Evolutionary conservation across 2,329 filamentous ascomycete species (phyloP).

Genomic region (Myotisia sp.): DNA sequence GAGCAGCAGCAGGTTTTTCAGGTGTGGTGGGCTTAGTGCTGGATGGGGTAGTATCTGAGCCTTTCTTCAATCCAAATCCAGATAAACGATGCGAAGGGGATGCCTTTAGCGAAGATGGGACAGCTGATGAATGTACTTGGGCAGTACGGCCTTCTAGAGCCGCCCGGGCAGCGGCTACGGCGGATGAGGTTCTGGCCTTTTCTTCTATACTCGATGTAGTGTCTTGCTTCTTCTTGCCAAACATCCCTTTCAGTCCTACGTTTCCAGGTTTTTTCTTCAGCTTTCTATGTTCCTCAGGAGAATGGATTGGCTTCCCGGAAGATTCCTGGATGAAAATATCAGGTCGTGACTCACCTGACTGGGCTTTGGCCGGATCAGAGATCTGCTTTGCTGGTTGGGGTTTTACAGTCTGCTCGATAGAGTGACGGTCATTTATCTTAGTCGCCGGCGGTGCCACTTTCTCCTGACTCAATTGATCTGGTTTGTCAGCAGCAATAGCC

Average conservation of each 20-base stretch:
- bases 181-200: conserved; percentile 16
- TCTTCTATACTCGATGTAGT: conserved; percentile 18
- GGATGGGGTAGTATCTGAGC: conserved; percentile 11
- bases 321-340: neutral
- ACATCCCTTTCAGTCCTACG: conserved; percentile 32
- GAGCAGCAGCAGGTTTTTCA: conserved; percentile 14
- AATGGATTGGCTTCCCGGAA: conserved; percentile 21
- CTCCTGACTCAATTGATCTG: conserved; percentile 3
- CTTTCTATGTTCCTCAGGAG: conserved; percentile 27
- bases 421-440: neutral
- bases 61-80: conserved; percentile 23
- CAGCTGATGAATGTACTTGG: conserved; percentile 14
- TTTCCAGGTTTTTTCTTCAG: conserved; percentile 30
- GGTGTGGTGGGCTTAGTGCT: conserved; percentile 8
- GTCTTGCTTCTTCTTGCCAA: conserved; percentile 25
- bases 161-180: conserved; percentile 30
- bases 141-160: conserved; percentile 26
- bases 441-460: conserved; percentile 1
- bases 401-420: conserved; percentile 4
- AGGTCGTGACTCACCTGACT: neutral
- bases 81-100: conserved; percentile 4
- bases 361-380: conserved; percentile 11
- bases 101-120: conserved; percentile 16
- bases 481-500: conserved; percentile 6
- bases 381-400: conserved; percentile 13